phyloP scores from a whole-genome alignment of 1,139 yeast species.

The Geotrichum siamense region DNA sequence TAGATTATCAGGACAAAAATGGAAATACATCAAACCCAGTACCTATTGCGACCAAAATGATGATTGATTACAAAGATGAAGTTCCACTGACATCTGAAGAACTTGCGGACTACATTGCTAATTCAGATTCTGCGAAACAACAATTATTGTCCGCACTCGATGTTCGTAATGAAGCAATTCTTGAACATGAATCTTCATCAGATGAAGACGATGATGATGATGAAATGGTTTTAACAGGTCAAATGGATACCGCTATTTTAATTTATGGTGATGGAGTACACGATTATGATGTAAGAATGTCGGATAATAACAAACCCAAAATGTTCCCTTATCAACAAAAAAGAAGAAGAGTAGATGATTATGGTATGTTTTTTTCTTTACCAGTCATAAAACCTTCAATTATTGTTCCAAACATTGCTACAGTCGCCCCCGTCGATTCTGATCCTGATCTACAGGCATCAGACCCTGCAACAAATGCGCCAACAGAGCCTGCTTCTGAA shows the following conservation, averaged over 20 bases:
- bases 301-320: constrained; percentile 54
- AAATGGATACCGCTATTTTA: constrained; percentile 31
- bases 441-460: not conserved
- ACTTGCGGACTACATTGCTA: constrained; percentile 29
- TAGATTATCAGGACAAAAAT: constrained; percentile 20
- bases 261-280: constrained; percentile 36
- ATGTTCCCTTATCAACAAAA: constrained; percentile 69
- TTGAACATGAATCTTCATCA: constrained; percentile 40
- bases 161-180: constrained; percentile 47
- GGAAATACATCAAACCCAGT: not conserved
- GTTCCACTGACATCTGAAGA: constrained; percentile 35
- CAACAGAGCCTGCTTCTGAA: not conserved
- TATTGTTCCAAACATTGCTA: not conserved
- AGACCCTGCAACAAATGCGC: not conserved
- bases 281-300: constrained; percentile 58
- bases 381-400: not conserved
- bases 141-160: constrained; percentile 51
- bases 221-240: constrained; percentile 22
- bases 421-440: not conserved
- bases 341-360: constrained; percentile 67
- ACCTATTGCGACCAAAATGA: constrained; percentile 21
- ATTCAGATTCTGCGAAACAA: constrained; percentile 35
- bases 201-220: constrained; percentile 32
- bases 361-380: constrained; percentile 51
- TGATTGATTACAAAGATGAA: constrained; percentile 24